These are phyloP conservation scores for Yamadazyma takamatsuzukensis DNA, from an alignment of 805 yeast genomes.

Conservation along the genomic window DNA sequence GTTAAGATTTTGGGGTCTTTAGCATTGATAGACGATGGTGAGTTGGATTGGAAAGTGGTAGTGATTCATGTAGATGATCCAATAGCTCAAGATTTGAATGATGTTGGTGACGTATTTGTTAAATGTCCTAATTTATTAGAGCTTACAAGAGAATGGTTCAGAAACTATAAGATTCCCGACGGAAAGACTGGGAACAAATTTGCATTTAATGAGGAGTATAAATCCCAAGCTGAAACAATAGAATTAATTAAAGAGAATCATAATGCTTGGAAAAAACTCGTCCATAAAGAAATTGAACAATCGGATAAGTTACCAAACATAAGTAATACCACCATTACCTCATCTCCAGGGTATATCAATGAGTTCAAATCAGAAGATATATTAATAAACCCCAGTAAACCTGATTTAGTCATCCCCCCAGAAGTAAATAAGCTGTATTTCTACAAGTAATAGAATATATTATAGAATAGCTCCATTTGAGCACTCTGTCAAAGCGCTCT, in stretches of 20 bases:
- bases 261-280: conserved; percentile 78
- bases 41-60: conserved; percentile 88
- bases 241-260: conserved; percentile 78
- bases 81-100: conserved; percentile 79
- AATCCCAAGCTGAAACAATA: conserved; percentile 80
- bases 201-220: conserved; percentile 94
- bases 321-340: conserved; percentile 34
- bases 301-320: conserved; percentile 27
- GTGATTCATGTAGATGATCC: conserved; percentile 84
- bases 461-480: too few relatives aligned
- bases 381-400: background rate
- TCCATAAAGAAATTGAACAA: conserved; percentile 52
- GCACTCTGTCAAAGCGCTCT: too few relatives aligned
- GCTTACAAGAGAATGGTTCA: conserved; percentile 97
- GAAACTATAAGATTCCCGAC: conserved; percentile 95
- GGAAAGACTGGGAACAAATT: conserved; percentile 96
- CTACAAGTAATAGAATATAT: background rate
- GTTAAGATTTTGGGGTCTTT: conserved; percentile 92
- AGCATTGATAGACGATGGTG: conserved; percentile 93
- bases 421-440: conserved; percentile 6
- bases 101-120: conserved; percentile 85
- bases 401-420: conserved; percentile 5
- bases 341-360: conserved; percentile 23
- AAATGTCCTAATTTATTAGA: conserved; percentile 90
- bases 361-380: conserved; percentile 9